A percentile compares a stretch with the other conserved stretches of the same genome.
Evolutionary conservation across 1,139 yeast species (phyloP).

Genomic region (Hansenula sp.): DNA sequence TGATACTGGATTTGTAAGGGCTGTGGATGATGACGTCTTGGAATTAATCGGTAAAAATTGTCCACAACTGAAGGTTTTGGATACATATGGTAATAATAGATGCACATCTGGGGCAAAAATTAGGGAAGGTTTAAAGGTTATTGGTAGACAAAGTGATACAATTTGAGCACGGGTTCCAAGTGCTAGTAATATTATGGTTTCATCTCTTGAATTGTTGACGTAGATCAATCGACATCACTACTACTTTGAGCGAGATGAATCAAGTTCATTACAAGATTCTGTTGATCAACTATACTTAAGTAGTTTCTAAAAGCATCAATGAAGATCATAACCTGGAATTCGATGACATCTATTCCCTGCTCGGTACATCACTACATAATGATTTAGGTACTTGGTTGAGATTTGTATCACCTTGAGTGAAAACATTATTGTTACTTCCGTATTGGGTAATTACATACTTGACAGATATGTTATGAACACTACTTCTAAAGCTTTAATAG

Average conservation of each 20-base stretch:
- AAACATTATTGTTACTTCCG: background rate
- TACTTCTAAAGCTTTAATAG: too few species aligned
- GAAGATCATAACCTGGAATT: too few species aligned
- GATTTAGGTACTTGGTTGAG: background rate
- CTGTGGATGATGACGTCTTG: slow-evolving; percentile 62
- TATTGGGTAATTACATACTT: background rate
- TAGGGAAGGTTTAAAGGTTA: slow-evolving; percentile 52
- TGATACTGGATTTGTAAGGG: slow-evolving; percentile 74
- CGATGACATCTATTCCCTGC: too few species aligned
- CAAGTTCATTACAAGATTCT: too few species aligned
- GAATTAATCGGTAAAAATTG: slow-evolving; percentile 51
- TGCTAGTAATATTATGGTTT: too few species aligned
- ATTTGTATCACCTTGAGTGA: background rate
- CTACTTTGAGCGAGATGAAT: too few species aligned
- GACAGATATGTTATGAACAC: background rate
- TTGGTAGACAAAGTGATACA: slow-evolving; percentile 75
- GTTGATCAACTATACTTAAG: too few species aligned
- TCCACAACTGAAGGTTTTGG: slow-evolving; percentile 57
- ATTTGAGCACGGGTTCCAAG: slow-evolving; percentile 28
- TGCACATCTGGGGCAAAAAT: slow-evolving; percentile 54
- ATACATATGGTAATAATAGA: slow-evolving; percentile 73
- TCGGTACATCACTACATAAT: too few species aligned
- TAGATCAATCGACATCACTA: too few species aligned
- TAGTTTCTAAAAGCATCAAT: too few species aligned
- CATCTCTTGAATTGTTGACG: too few species aligned